phyloP scores from a whole-genome alignment of 768 basidiomycete genomes.

The Leccinellum albellum region DNA sequence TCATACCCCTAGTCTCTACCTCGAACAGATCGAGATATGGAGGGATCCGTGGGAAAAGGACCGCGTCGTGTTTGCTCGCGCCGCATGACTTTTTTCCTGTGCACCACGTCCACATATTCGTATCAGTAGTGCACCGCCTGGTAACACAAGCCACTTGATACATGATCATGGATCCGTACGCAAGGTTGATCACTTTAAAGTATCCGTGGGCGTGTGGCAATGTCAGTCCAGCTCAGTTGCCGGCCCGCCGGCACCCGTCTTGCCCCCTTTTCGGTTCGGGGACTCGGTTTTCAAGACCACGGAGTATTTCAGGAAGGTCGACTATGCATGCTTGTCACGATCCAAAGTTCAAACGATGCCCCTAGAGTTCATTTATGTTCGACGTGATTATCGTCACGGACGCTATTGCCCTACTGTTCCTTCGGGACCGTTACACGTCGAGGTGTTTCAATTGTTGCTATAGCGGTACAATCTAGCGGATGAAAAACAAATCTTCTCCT shows the following conservation, averaged over 20 bases:
- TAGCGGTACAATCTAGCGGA: conserved; percentile 3
- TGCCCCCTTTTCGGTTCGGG: conserved; percentile 4
- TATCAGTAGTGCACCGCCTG: conserved; percentile 10
- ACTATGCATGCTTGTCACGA: neutral
- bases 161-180: neutral
- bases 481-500: neutral
- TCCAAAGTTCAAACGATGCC: neutral
- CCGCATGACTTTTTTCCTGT: conserved; percentile 24
- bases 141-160: conserved; percentile 12
- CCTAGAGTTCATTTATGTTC: conserved; percentile 1
- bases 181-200: conserved; percentile 5
- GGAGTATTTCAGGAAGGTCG: neutral
- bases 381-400: conserved; percentile 12
- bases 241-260: neutral
- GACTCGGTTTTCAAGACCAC: conserved; percentile 5
- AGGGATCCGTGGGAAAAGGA: conserved; percentile 74
- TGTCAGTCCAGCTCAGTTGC: conserved; percentile 14
- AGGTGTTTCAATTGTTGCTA: conserved; percentile 23
- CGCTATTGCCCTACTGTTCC: neutral
- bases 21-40: conserved; percentile 59
- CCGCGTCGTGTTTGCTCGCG: conserved; percentile 62
- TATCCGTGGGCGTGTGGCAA: neutral
- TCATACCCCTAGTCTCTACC: conserved; percentile 39
- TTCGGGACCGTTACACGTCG: neutral
- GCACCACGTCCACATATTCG: neutral